Percentiles rank a stretch among this genome's conserved stretches.
These are phyloP conservation scores for Epipyxis sp. DNA, from an alignment of 108 stramenopile genomes.

Conservation along the genomic window DNA sequence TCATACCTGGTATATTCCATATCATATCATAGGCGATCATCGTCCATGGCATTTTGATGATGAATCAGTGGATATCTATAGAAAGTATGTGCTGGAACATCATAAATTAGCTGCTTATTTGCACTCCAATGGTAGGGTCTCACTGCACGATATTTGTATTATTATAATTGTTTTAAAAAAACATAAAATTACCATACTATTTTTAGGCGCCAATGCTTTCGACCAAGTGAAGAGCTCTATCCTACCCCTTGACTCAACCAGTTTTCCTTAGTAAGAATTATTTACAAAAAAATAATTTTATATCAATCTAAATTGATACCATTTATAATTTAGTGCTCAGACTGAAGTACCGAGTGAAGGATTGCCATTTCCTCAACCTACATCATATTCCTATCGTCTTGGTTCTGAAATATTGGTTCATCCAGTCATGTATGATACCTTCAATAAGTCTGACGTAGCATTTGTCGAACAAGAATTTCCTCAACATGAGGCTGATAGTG, in stretches of 20 bases:
- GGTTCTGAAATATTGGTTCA: slow-evolving; percentile 25
- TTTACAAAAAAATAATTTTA: too few species aligned
- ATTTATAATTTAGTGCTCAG: too few species aligned
- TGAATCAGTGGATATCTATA: slow-evolving; percentile 22
- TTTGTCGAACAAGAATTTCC: slow-evolving; percentile 7
- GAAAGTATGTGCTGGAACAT: slow-evolving; percentile 3
- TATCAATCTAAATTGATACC: too few species aligned
- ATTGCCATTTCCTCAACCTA: slow-evolving; percentile 30
- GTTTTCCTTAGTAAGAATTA: neutral
- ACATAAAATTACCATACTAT: too few species aligned
- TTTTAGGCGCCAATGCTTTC: slow-evolving; percentile 14
- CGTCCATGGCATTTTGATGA: slow-evolving; percentile 31
- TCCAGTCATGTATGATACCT: slow-evolving; percentile 9
- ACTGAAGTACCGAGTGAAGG: neutral
- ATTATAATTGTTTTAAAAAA: too few species aligned
- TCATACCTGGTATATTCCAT: too few species aligned
- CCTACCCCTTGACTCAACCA: neutral
- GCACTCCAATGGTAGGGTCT: too few species aligned
- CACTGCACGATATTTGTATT: too few species aligned
- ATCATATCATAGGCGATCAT: too few species aligned
- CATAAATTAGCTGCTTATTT: slow-evolving; percentile 14
- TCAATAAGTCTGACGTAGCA: slow-evolving; percentile 3
- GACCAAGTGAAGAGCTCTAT: neutral
- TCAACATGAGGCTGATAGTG: neutral
- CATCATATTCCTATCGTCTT: slow-evolving; percentile 22